A percentile compares a stretch with the other conserved stretches of the same genome.
Evolutionary conservation across 768 basidiomycete genomes (phyloP).

Genomic region (Phylloporus sp.): DNA sequence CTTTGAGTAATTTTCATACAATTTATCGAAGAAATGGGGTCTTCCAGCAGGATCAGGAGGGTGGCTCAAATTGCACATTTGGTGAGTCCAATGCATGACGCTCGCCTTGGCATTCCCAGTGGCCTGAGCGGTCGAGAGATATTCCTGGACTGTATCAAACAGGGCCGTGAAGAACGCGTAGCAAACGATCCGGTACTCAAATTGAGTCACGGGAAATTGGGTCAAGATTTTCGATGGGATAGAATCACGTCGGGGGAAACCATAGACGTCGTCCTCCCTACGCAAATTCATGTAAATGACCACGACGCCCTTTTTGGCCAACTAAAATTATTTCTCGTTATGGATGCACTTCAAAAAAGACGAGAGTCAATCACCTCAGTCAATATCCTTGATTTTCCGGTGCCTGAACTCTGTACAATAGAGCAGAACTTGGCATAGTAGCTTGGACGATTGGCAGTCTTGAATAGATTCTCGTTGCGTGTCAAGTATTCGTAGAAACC

Average conservation of each 20-base stretch:
- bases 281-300: slow-evolving; percentile 19
- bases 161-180: slow-evolving; percentile 13
- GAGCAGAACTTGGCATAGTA: neutral
- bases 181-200: slow-evolving; percentile 2
- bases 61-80: slow-evolving; percentile 4
- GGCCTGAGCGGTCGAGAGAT: neutral
- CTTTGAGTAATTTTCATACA: neutral
- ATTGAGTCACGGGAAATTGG: neutral
- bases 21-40: neutral
- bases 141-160: neutral
- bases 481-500: slow-evolving; percentile 11
- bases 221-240: slow-evolving; percentile 14
- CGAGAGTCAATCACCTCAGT: neutral
- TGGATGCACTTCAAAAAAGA: too few relatives aligned
- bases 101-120: neutral
- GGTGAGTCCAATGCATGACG: neutral
- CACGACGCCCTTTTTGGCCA: slow-evolving; percentile 7
- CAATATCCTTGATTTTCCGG: slow-evolving; percentile 12
- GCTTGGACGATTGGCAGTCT: too few relatives aligned
- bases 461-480: neutral
- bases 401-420: neutral
- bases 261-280: neutral
- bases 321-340: neutral
- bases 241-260: slow-evolving; percentile 13
- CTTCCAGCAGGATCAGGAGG: neutral